Base-by-base conservation (phyloP, 2,329 filamentous ascomycete species). In the Arachnomyces sp. region DNA sequence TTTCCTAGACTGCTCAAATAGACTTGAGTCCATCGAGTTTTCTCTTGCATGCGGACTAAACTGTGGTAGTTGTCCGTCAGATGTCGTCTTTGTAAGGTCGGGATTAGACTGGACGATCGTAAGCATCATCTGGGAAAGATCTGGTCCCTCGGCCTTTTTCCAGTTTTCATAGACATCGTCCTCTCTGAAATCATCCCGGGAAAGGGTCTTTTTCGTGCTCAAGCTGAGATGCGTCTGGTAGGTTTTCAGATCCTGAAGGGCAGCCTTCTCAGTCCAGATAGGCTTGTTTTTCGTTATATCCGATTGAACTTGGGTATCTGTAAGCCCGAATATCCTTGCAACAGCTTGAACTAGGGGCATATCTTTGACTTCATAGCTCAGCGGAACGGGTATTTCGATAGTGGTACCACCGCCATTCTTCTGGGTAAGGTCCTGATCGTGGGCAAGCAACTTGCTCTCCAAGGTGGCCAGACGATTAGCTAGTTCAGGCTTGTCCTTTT, bases 311-410 rank as follows among this genome's bases (percentile, higher is more conserved):
- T 92, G 81, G 1, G 81, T 79, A 49, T 83, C 79, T 32, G 80
- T 79, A 43, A 90, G 73, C 33, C 83, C 84, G 63, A 96, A 98
- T 47, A 95, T 84, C 52, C 76, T 81, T 37, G 83, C 84, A 17
- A 98, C 89, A 28, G 82, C 77, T 59, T 92, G 82, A 18, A 94
- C 92, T 65, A 95, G 76, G 29, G 82, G 82, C 92, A 98, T 98
- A 58, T 98, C 92, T 64, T 92, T 94, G 57, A 96, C 82, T 61
- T 95, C 86, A 61, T 94, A 86, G 56, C 80, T 92, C 43, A 93
- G 69, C 8, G 90, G 88, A 2, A 88, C 77, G 42, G 84, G 74
- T 15, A 90, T 84, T 60, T 95, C 90, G 47, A 92, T 74, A 28
- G 50, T 48, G 15, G 79, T 64, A 11, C 79, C 72, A 52, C 66